Base-by-base conservation (phyloP, 164 flowering plant species). In the Magnolia sinica region DNA sequence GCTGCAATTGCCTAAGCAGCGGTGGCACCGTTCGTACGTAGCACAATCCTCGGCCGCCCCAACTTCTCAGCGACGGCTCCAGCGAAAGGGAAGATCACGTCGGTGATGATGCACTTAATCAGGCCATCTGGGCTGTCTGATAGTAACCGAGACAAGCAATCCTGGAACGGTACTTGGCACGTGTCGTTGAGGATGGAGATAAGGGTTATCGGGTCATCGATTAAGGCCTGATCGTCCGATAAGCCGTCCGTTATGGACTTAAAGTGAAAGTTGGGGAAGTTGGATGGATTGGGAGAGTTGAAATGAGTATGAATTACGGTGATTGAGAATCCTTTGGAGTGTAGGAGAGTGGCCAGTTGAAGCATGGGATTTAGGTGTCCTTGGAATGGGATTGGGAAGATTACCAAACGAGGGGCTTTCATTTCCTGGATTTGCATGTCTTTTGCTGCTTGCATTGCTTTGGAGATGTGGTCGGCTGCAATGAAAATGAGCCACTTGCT, bases 331-430 rank as follows among this genome's bases (percentile, higher is more conserved):
- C 88, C 90, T 29, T 31, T 79, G 16, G 81, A 73, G 73, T 86
- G 79, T 13, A 89, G 90, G 19, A 84, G 71, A 2, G 74, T 72
- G 0, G 84, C 92, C 0, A 87, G 80, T 63, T 88, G 88, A 61
- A 89, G 80, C 89, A 88, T 87, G 22, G 91, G 90, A 24, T 75
- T 86, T 22, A 86, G 59, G 77, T 87, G 89, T 22, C 91, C 91
- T 74, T 87, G 89, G 1, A 74, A 71, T 1, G 91, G 89, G 11
- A 72, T 50, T 14, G 91, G 89, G 14, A 87, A 76, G 2, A 89
- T 82, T 1, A 87, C 78, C 55, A 88, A 2, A 8, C 63, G 68
- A 59, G 49, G 65, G 22, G 3, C 8, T 64, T 64, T n/a, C 67
- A 19, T 22, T 64, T n/a, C 67, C 18, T 64, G 59, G 11, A 14